phyloP scores from a whole-genome alignment of 2,329 filamentous ascomycete genomes.

The Pleurostoma richardsiae region DNA sequence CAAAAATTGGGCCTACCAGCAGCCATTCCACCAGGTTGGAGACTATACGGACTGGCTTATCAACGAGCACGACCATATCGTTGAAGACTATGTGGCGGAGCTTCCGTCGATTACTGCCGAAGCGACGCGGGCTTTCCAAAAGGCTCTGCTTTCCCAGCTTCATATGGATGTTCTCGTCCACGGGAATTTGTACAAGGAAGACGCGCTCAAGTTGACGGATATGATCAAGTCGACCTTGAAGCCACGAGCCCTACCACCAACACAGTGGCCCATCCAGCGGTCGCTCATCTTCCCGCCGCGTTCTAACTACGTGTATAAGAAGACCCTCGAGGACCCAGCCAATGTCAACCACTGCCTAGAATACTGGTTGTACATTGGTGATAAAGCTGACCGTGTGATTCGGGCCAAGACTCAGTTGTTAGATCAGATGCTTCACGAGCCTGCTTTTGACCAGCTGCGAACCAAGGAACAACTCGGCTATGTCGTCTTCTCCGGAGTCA shows the following conservation, averaged over 20 bases:
- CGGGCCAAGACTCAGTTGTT: slow-evolving; percentile 77
- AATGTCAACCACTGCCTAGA: slow-evolving; percentile 89
- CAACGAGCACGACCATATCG: slow-evolving; percentile 70
- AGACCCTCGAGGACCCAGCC: slow-evolving; percentile 74
- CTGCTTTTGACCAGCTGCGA: slow-evolving; percentile 87
- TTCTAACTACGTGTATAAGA: slow-evolving; percentile 78
- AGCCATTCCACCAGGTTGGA: slow-evolving; percentile 84
- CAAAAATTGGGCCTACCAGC: slow-evolving; percentile 82
- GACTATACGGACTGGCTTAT: slow-evolving; percentile 79
- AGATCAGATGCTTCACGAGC: slow-evolving; percentile 88
- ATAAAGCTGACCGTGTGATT: slow-evolving; percentile 60
- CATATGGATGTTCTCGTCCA: slow-evolving; percentile 86
- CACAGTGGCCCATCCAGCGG: slow-evolving; percentile 75
- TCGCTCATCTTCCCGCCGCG: slow-evolving; percentile 74
- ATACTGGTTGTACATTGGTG: slow-evolving; percentile 68
- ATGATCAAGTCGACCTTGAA: slow-evolving; percentile 75
- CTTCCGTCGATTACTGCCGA: slow-evolving; percentile 68
- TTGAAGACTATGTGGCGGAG: slow-evolving; percentile 75
- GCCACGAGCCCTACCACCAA: slow-evolving; percentile 65
- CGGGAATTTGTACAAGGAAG: slow-evolving; percentile 92
- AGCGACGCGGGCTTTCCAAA: slow-evolving; percentile 72
- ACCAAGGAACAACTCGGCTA: slow-evolving; percentile 98
- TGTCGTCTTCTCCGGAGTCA: slow-evolving; percentile 80
- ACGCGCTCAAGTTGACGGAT: slow-evolving; percentile 79
- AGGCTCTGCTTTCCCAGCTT: slow-evolving; percentile 74